Evolutionary conservation across 1,139 yeast genomes (phyloP), one percentile per base, ranked within the genome.

Genomic region (Komagataea norvegica): DNA sequence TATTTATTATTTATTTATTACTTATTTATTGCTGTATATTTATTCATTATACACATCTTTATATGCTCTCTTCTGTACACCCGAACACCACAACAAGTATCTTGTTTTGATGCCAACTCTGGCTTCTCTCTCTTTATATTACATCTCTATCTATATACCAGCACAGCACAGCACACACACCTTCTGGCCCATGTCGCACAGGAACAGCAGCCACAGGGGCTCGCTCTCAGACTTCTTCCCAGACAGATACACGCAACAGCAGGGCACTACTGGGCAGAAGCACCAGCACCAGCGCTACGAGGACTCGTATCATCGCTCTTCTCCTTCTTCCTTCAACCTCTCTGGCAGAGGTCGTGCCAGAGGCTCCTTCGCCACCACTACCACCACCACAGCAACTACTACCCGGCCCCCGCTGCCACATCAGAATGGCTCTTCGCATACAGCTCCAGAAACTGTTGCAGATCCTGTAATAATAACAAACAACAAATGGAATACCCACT

Each of bases 21-120:
- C 37, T 34, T 44, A 43, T 46, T 41, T 45, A 43, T 40, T 42
- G n/a, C n/a, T 25, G 22, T 15, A 14, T 17, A 25, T 29, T 33
- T 23, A 25, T 28, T 17, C 31, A 30, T 21, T 23, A 29, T 17
- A n/a, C n/a, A n/a, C n/a, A n/a, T n/a, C n/a, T n/a, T n/a, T n/a
- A n/a, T n/a, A n/a, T n/a, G n/a, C n/a, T n/a, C n/a, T n/a, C n/a
- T n/a, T n/a, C n/a, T 13, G 19, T 3, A 27, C 31, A 21, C 14
- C 25, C 27, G 16, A n/a, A 30, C 33, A 30, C 33, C 33, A 14
- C 25, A 3, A 8, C 15, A 27, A 26, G 13, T 26, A 8, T 21
- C 8, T 21, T 21, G 24, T 21, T 21, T n/a, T n/a, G n/a, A n/a
- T n/a, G n/a, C n/a, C n/a, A n/a, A n/a, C n/a, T n/a, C n/a, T n/a